A percentile compares a stretch with the other conserved stretches of the same genome.
Evolutionary conservation across 2,329 filamentous ascomycete genomes (phyloP).

Genomic region (Talaromyces amestolkiae): DNA sequence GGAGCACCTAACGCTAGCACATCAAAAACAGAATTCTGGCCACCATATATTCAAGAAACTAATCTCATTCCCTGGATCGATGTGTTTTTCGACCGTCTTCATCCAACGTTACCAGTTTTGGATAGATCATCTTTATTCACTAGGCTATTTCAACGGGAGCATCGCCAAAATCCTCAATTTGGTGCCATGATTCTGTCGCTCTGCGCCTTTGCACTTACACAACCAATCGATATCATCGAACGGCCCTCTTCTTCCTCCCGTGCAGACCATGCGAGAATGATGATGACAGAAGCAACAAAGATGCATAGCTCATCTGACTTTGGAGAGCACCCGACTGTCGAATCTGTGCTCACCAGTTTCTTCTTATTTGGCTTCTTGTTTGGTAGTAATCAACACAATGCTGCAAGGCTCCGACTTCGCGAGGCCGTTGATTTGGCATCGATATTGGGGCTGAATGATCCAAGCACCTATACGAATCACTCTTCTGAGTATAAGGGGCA

Average conservation of each 20-base stretch:
- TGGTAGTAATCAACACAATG: constrained; percentile 69
- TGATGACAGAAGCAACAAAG: constrained; percentile 45
- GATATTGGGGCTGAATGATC: constrained; percentile 41
- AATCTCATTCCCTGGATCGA: constrained; percentile 45
- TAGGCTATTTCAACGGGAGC: constrained; percentile 43
- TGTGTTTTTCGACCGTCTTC: constrained; percentile 46
- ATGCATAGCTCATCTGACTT: constrained; percentile 45
- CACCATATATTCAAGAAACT: constrained; percentile 39
- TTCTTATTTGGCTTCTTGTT: constrained; percentile 73
- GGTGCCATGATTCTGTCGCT: constrained; percentile 45
- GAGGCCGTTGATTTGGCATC: constrained; percentile 57
- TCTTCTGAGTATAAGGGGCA: constrained; percentile 40
- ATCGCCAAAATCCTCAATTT: constrained; percentile 44
- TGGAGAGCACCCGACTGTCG: constrained; percentile 41
- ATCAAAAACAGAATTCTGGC: constrained; percentile 32
- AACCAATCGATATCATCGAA: constrained; percentile 46
- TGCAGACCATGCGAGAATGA: constrained; percentile 39
- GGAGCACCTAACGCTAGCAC: neutral
- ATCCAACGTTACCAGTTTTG: constrained; percentile 44
- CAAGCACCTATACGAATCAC: constrained; percentile 38
- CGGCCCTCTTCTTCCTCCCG: constrained; percentile 35
- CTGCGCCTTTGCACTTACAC: constrained; percentile 46
- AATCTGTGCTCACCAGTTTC: constrained; percentile 63
- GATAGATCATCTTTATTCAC: constrained; percentile 42
- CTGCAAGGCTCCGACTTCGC: constrained; percentile 73